These are phyloP conservation scores for Russula sp. DNA, from an alignment of 768 basidiomycete genomes.

Conservation along the genomic window DNA sequence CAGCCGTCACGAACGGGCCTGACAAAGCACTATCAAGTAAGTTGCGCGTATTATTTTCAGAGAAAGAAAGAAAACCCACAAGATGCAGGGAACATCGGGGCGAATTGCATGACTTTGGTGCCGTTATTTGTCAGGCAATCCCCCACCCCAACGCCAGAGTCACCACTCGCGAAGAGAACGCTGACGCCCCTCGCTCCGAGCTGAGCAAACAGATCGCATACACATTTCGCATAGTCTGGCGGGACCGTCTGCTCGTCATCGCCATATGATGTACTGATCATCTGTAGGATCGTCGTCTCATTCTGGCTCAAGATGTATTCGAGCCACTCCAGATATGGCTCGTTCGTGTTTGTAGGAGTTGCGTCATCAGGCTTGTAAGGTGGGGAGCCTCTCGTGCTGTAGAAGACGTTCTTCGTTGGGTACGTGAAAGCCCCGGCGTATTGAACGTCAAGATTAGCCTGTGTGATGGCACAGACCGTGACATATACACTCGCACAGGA, in stretches of 20 bases:
- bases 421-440: constrained; percentile 31
- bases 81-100: constrained; percentile 33
- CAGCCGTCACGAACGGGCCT: constrained; percentile 55
- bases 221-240: constrained; percentile 45
- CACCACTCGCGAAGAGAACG: constrained; percentile 59
- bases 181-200: constrained; percentile 54
- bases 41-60: no score
- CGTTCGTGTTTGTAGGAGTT: constrained; percentile 42
- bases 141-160: constrained; percentile 55
- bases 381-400: constrained; percentile 59
- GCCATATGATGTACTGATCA: constrained; percentile 56
- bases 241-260: constrained; percentile 54
- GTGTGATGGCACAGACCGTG: background rate
- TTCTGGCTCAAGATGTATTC: constrained; percentile 40
- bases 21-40: background rate
- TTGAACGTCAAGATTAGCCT: constrained; percentile 33
- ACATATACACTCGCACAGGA: no score
- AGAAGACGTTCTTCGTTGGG: constrained; percentile 56
- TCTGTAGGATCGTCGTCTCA: constrained; percentile 44
- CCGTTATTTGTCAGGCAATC: constrained; percentile 40
- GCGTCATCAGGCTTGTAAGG: constrained; percentile 45
- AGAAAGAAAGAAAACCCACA: constrained; percentile 28
- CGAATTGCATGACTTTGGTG: constrained; percentile 27
- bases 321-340: constrained; percentile 61
- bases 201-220: constrained; percentile 57